phyloP scores from a whole-genome alignment of 352 stramenopile genomes.

The Phytophthora ramorum region DNA sequence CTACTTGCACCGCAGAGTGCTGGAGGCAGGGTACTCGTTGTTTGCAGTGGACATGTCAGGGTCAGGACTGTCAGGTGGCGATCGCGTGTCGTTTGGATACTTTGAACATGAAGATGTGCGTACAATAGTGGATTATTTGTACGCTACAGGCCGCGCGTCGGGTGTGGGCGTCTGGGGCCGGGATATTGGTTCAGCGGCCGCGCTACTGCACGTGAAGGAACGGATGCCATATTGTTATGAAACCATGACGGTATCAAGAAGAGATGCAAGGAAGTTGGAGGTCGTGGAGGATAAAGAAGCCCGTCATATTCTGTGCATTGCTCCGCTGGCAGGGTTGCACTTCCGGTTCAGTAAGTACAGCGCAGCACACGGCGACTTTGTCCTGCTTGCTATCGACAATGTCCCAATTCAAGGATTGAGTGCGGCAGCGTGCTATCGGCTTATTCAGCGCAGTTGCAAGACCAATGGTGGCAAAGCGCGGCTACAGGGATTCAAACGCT shows the following conservation, averaged over 20 bases:
- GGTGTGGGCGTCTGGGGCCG: constrained; percentile 71
- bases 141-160: constrained; percentile 61
- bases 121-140: constrained; percentile 67
- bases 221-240: constrained; percentile 55
- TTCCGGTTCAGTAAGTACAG: constrained; percentile 71
- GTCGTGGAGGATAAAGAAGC: constrained; percentile 53
- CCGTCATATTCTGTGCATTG: constrained; percentile 55
- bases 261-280: constrained; percentile 46
- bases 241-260: constrained; percentile 47
- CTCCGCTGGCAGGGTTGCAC: constrained; percentile 44
- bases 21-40: constrained; percentile 69
- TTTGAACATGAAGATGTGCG: constrained; percentile 77
- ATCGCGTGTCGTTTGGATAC: constrained; percentile 71
- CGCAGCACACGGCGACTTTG: constrained; percentile 70
- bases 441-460: constrained; percentile 41
- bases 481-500: constrained; percentile 40
- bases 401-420: constrained; percentile 50
- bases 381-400: constrained; percentile 66
- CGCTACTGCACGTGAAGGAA: constrained; percentile 60
- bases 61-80: constrained; percentile 68
- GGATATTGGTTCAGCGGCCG: constrained; percentile 63
- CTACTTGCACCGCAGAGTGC: constrained; percentile 63
- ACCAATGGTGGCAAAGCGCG: constrained; percentile 24
- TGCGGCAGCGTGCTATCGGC: constrained; percentile 38
- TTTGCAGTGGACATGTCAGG: constrained; percentile 80